These are phyloP conservation scores for Gossypium lobatum DNA, from an alignment of 441 rosid genomes.

Conservation along the genomic window DNA sequence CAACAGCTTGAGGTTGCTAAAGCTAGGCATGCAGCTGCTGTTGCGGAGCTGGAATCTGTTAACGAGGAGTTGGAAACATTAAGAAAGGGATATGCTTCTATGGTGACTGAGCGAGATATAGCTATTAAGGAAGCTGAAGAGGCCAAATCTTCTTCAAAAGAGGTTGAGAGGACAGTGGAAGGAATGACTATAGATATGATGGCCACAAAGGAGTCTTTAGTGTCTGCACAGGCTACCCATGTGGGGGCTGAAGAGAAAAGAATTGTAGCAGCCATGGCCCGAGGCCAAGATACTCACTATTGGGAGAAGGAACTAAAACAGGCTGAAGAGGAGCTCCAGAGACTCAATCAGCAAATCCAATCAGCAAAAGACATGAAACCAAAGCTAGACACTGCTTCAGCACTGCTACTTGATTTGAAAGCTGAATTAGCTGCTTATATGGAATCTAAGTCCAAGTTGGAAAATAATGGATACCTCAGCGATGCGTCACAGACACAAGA, in stretches of 20 bases:
- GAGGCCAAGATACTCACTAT: constrained; percentile 68
- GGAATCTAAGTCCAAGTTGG: constrained; percentile 67
- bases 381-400: constrained; percentile 69
- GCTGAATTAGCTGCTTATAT: constrained; percentile 76
- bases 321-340: constrained; percentile 78
- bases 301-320: constrained; percentile 92
- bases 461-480: constrained; percentile 26
- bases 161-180: constrained; percentile 78
- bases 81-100: constrained; percentile 44
- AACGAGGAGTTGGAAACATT: constrained; percentile 58
- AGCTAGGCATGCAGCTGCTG: constrained; percentile 64
- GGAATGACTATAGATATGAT: constrained; percentile 83
- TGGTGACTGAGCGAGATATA: constrained; percentile 50
- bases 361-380: constrained; percentile 63
- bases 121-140: constrained; percentile 69
- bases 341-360: constrained; percentile 60
- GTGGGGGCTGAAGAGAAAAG: constrained; percentile 89
- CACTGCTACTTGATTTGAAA: constrained; percentile 64
- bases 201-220: constrained; percentile 72
- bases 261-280: constrained; percentile 83
- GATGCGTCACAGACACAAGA: constrained; percentile 27
- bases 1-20: constrained; percentile 87
- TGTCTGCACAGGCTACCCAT: constrained; percentile 85
- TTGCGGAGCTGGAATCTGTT: constrained; percentile 56
- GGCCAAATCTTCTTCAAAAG: constrained; percentile 63